Conservation (phyloP, 2,329 filamentous ascomycete genomes). For the Colletotrichum falcatum region DNA sequence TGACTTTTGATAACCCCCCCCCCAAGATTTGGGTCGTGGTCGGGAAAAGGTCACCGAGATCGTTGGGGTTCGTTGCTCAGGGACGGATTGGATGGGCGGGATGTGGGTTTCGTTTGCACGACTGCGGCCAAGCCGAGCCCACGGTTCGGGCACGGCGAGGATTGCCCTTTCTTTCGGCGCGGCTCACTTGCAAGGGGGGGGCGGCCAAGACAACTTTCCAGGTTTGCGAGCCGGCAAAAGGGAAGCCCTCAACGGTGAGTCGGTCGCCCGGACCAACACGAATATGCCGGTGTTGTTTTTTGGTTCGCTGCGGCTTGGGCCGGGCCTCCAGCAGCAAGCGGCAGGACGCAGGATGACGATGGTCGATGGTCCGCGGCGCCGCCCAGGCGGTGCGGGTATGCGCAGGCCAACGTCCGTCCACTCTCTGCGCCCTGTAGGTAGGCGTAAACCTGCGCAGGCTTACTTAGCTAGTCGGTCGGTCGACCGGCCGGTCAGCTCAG, state of each 20-base stretch:
- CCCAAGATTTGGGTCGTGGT: neutral
- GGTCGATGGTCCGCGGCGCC: neutral
- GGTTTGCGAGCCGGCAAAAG: too few relatives aligned
- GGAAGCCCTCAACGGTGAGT: too few relatives aligned
- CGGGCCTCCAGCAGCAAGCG: neutral
- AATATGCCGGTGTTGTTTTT: neutral
- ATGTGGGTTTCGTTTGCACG: too few relatives aligned
- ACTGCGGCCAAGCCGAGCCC: too few relatives aligned
- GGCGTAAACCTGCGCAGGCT: neutral
- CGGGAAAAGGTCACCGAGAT: neutral
- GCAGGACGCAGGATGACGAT: conserved; percentile 12
- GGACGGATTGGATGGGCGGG: too few relatives aligned
- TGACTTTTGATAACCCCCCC: neutral
- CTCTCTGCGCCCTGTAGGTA: neutral
- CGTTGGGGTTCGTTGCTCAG: too few relatives aligned
- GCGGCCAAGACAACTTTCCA: too few relatives aligned
- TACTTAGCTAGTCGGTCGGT: too few relatives aligned
- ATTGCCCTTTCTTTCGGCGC: too few relatives aligned
- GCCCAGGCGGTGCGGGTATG: conserved; percentile 20
- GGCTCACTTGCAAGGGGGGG: too few relatives aligned
- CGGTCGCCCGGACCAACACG: too few relatives aligned
- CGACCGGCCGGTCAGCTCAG: neutral
- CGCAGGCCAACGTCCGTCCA: neutral
- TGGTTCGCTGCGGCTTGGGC: neutral
- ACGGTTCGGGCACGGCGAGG: too few relatives aligned